Percentiles rank a stretch among this genome's conserved stretches.
Evolutionary conservation across 495 filamentous ascomycete genomes (phyloP).

Genomic region (Ramalina peruviana): DNA sequence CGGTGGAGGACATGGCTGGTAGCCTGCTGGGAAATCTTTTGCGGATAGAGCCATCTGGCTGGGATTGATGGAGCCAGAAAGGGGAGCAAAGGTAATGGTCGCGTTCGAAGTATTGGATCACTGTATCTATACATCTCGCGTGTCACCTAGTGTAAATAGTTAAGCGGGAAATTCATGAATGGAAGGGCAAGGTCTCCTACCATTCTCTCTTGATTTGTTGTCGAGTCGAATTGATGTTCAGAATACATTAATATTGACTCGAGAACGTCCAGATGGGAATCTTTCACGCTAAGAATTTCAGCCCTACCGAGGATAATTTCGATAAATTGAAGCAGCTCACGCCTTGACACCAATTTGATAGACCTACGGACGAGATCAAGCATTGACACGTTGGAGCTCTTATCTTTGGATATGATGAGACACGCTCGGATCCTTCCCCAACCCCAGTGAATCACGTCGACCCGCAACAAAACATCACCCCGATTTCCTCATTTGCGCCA

Average conservation of each 20-base stretch:
- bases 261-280: too few species aligned
- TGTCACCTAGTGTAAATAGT: too few species aligned
- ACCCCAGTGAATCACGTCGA: not conserved
- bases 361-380: not conserved
- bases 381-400: not conserved
- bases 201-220: too few species aligned
- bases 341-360: not conserved
- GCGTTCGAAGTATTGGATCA: constrained; percentile 18
- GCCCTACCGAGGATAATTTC: not conserved
- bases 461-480: not conserved
- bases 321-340: not conserved
- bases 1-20: not conserved
- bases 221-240: too few species aligned
- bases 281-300: not conserved
- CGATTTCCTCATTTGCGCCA: constrained; percentile 21
- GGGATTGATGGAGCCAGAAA: constrained; percentile 18
- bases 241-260: too few species aligned
- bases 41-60: constrained; percentile 3
- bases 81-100: constrained; percentile 13
- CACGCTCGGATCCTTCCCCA: too few species aligned
- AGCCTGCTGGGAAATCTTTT: not conserved
- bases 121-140: not conserved
- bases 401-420: too few species aligned
- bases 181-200: too few species aligned
- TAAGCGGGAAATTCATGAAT: too few species aligned